phyloP scores from a whole-genome alignment of 2,329 filamentous ascomycete genomes.

The Acarospora socialis region DNA sequence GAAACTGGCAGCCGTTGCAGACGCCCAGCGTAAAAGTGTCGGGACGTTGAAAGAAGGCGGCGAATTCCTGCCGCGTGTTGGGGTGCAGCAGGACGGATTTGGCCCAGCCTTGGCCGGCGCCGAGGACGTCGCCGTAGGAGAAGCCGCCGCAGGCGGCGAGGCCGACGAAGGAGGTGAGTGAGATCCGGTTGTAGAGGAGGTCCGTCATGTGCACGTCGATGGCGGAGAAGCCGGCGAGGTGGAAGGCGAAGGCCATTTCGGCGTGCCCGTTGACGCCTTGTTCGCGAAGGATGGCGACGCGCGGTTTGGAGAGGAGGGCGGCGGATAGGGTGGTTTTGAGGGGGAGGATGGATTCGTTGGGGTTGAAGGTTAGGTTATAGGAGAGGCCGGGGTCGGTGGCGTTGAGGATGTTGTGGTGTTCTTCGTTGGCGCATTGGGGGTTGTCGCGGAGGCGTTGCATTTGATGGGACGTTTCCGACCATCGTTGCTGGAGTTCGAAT shows the following conservation, averaged over 20 bases:
- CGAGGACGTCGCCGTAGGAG: constrained; percentile 83
- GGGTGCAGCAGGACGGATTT: constrained; percentile 80
- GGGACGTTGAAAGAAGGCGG: constrained; percentile 68
- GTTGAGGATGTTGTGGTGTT: constrained; percentile 62
- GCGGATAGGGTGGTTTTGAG: constrained; percentile 48
- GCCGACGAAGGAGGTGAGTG: constrained; percentile 69
- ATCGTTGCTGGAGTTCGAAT: constrained; percentile 66
- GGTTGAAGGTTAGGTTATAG: constrained; percentile 70
- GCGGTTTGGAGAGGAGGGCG: constrained; percentile 44
- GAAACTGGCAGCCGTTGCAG: constrained; percentile 96
- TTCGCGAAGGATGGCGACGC: constrained; percentile 85
- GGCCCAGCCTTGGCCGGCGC: constrained; percentile 93
- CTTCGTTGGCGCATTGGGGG: constrained; percentile 68
- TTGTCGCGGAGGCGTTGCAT: constrained; percentile 90
- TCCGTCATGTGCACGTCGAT: constrained; percentile 97
- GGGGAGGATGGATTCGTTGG: constrained; percentile 61
- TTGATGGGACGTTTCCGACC: constrained; percentile 75
- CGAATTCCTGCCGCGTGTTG: constrained; percentile 61
- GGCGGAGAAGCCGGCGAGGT: constrained; percentile 75
- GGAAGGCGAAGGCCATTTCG: constrained; percentile 98
- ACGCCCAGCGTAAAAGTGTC: constrained; percentile 90
- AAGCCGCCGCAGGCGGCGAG: constrained; percentile 94
- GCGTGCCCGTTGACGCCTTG: constrained; percentile 90
- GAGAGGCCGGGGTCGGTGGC: constrained; percentile 66
- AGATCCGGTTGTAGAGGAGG: constrained; percentile 61